Conservation (phyloP, 805 yeast species). For the Saccharomycopsis schoenii region DNA sequence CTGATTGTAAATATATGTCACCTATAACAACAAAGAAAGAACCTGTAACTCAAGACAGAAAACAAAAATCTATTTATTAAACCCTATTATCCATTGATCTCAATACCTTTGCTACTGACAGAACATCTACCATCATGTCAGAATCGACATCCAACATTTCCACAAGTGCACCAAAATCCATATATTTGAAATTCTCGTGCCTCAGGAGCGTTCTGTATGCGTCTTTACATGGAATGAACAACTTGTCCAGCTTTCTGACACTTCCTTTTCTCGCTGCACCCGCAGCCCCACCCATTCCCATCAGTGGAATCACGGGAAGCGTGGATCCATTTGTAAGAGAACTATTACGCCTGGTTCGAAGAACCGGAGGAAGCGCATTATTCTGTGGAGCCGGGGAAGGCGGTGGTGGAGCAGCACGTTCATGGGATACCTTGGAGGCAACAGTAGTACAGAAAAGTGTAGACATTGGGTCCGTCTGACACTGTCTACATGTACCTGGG, state of each 20-base stretch:
- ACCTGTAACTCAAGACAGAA: background rate
- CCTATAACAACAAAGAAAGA: background rate
- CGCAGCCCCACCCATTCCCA: background rate
- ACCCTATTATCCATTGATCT: slow-evolving; percentile 67
- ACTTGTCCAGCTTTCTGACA: slow-evolving; percentile 20
- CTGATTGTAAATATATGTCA: background rate
- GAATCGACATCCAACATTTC: slow-evolving; percentile 58
- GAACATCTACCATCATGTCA: slow-evolving; percentile 90
- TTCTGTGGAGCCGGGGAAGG: background rate
- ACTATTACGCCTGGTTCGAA: background rate
- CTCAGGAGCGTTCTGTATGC: slow-evolving; percentile 82
- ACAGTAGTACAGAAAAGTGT: slow-evolving; percentile 82
- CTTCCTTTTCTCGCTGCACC: background rate
- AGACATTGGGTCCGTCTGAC: slow-evolving; percentile 81
- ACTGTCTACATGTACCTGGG: slow-evolving; percentile 79
- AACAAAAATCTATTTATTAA: slow-evolving; percentile 31
- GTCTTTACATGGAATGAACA: slow-evolving; percentile 80
- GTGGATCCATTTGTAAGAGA: background rate
- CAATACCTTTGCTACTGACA: slow-evolving; percentile 74
- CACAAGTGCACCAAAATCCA: slow-evolving; percentile 65
- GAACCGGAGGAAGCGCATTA: background rate
- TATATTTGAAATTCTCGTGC: slow-evolving; percentile 65
- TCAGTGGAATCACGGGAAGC: slow-evolving; percentile 1
- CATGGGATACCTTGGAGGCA: slow-evolving; percentile 36
- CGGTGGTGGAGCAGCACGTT: slow-evolving; percentile 7